phyloP scores from a whole-genome alignment of 169 alveolate species.

The Eimeria sp. region DNA sequence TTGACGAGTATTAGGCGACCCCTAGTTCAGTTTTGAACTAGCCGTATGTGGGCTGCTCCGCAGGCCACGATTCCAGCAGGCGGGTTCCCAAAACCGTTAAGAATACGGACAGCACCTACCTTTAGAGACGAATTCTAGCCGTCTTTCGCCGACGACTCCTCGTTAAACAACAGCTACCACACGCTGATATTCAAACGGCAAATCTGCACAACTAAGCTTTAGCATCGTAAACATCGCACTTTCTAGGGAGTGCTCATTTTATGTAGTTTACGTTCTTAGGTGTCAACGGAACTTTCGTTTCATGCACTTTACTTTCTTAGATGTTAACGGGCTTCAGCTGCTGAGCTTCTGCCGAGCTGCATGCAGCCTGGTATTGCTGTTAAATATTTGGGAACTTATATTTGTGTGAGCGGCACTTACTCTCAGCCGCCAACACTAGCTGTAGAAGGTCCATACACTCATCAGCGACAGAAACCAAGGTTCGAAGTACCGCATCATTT shows the following conservation, averaged over 20 bases:
- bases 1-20: no score
- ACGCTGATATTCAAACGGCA: no score
- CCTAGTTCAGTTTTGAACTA: no score
- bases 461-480: neutral
- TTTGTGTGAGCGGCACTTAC: no score
- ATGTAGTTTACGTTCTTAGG: neutral
- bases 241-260: neutral
- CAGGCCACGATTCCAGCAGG: neutral
- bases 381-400: no score
- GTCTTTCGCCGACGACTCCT: neutral
- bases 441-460: neutral
- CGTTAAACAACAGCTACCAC: neutral
- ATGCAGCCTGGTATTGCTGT: no score
- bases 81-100: neutral
- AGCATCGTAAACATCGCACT: neutral
- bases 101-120: neutral
- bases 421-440: no score
- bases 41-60: neutral
- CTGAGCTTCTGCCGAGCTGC: no score
- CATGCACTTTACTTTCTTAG: no score
- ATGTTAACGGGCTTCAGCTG: no score
- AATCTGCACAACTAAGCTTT: neutral
- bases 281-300: no score
- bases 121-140: neutral
- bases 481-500: neutral